A percentile compares a stretch with the other conserved stretches of the same genome.
Evolutionary conservation across 2,329 filamentous ascomycete species (phyloP).

Genomic region (Metarhizium album): DNA sequence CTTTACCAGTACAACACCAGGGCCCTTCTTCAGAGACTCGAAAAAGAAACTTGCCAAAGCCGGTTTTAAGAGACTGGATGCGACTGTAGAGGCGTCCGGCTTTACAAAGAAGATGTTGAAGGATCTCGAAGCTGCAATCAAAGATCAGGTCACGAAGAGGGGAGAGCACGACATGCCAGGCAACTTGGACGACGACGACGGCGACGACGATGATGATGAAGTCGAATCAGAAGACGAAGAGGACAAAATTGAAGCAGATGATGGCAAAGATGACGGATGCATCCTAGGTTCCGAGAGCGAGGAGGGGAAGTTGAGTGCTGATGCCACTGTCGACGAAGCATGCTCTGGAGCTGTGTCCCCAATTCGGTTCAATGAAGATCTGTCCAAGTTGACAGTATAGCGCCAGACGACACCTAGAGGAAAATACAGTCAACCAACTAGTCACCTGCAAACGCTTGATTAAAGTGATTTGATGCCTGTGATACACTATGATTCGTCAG

Average conservation of each 20-base stretch:
- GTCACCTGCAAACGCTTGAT: neutral
- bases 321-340: neutral
- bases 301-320: neutral
- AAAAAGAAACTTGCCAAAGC: slow-evolving; percentile 61
- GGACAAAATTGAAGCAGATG: slow-evolving; percentile 10
- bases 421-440: neutral
- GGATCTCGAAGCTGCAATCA: slow-evolving; percentile 84
- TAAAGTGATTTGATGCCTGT: neutral
- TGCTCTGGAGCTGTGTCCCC: slow-evolving; percentile 10
- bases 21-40: slow-evolving; percentile 77
- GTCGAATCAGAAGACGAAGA: slow-evolving; percentile 18
- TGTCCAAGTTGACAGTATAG: slow-evolving; percentile 19
- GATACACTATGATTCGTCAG: slow-evolving; percentile 14
- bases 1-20: slow-evolving; percentile 70
- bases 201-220: slow-evolving; percentile 19
- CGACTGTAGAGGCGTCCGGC: slow-evolving; percentile 81
- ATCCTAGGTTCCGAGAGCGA: neutral
- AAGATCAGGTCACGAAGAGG: slow-evolving; percentile 53
- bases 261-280: neutral
- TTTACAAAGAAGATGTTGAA: slow-evolving; percentile 97
- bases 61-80: slow-evolving; percentile 62
- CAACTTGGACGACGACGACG: slow-evolving; percentile 15
- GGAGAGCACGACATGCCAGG: slow-evolving; percentile 20
- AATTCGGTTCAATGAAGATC: slow-evolving; percentile 9
- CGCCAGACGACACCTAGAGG: slow-evolving; percentile 13